phyloP scores from a whole-genome alignment of 352 stramenopile genomes.

The Pythium biforme region DNA sequence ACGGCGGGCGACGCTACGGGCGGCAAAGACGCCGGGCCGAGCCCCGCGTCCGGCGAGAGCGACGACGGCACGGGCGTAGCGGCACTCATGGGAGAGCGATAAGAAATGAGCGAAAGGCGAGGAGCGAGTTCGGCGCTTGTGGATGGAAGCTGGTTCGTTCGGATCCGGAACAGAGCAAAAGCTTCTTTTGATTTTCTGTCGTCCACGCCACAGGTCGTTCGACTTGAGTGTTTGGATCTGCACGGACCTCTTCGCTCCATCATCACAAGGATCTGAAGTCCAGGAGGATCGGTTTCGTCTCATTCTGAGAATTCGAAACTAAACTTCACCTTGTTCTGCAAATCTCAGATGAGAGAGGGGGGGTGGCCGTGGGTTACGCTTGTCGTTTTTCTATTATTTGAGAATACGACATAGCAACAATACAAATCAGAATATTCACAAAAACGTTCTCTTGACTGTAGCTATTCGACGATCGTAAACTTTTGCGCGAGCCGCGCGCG shows the following conservation, averaged over 20 bases:
- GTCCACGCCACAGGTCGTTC: no score
- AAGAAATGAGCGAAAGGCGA: not conserved
- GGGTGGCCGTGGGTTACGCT: not conserved
- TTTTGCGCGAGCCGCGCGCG: conserved; percentile 30
- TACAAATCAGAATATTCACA: not conserved
- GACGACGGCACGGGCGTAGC: not conserved
- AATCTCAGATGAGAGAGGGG: not conserved
- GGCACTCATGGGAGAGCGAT: conserved; percentile 4
- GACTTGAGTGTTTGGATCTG: not conserved
- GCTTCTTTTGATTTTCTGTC: conserved; percentile 12
- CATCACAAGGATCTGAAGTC: not conserved
- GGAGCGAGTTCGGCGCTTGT: not conserved
- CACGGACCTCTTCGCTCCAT: not conserved
- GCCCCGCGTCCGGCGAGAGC: conserved; percentile 4
- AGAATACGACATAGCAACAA: not conserved
- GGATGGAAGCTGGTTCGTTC: not conserved
- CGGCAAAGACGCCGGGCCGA: conserved; percentile 3
- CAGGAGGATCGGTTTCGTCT: not conserved
- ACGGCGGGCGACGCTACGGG: conserved; percentile 22
- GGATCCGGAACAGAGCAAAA: not conserved
- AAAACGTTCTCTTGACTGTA: not conserved
- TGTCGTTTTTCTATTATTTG: not conserved
- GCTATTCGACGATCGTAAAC: conserved; percentile 26
- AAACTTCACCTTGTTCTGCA: conserved; percentile 14
- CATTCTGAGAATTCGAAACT: not conserved